Evolutionary conservation across 148 eudicot genomes (phyloP), one percentile per base, ranked within the genome.

Genomic region (Arctostaphylos glauca): DNA sequence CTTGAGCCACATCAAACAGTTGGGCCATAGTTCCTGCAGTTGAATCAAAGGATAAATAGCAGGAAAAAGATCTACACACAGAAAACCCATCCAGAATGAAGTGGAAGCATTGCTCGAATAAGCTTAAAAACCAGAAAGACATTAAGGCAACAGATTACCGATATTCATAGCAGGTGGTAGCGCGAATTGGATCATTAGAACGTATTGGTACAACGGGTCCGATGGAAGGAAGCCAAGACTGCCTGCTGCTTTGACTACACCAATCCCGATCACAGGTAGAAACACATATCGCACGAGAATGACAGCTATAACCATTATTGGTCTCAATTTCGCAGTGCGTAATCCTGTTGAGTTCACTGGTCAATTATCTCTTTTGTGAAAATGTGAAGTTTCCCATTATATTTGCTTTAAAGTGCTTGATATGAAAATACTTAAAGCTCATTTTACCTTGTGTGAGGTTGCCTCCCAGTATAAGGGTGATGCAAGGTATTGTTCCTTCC

Each of bases 101-200:
- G 21, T 2, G 50, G 49, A 2, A 5, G 19, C 46, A 18, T n/a
- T 41, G 49, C 8, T 2, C 2, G n/a, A 43, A 71, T 44, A 41
- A 38, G 4, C 16, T 70, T 70, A 38, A 67, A 70, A 70, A 70
- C 74, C 9, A 14, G 9, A 13, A 71, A 43, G 50, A 43, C 21
- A 43, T 23, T 78, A 56, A 44, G n/a, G 18, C 52, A 13, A 23
- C 25, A 14, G 47, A 87, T 86, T 80, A 91, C 97, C 89, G 0
- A 94, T 89, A 82, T 84, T 89, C 98, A 96, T 96, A 74, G 98
- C 98, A 15, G 98, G 98, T 58, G 98, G 98, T 49, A 96, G 82
- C 19, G 91, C 86, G 81, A 87, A 96, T 81, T 96, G 98, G 85
- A 94, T 86, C 92, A 96, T 83, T 16, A 96, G 87, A 75, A 96